phyloP scores from a whole-genome alignment of 441 rosid species.

The Theobroma grandiflorum region DNA sequence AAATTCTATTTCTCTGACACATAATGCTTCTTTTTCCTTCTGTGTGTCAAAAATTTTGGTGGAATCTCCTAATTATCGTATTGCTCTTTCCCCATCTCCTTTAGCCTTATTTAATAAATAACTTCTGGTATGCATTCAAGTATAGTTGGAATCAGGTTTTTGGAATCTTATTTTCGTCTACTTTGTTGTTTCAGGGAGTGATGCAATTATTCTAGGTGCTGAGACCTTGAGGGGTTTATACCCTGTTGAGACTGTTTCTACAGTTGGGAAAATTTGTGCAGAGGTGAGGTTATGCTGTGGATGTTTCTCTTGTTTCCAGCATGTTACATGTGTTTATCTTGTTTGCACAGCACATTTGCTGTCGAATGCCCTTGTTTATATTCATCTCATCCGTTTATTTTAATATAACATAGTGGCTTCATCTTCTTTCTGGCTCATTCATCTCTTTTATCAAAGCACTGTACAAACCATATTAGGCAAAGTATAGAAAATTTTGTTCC shows the following conservation, averaged over 20 bases:
- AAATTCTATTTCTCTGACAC: conserved; percentile 16
- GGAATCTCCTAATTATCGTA: not conserved
- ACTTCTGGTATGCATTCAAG: not conserved
- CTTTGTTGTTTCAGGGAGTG: conserved; percentile 44
- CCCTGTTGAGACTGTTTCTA: conserved; percentile 60
- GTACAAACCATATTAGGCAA: not conserved
- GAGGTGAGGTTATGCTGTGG: conserved; percentile 42
- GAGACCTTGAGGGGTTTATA: conserved; percentile 65
- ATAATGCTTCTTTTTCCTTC: not conserved
- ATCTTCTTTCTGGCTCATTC: too few relatives aligned
- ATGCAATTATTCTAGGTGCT: conserved; percentile 63
- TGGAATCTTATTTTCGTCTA: conserved; percentile 18
- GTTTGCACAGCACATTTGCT: not conserved
- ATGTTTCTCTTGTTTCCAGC: not conserved
- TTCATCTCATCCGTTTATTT: not conserved
- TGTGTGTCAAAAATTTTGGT: not conserved
- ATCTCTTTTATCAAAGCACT: not conserved
- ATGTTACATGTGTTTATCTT: not conserved
- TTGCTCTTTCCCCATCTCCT: conserved; percentile 14
- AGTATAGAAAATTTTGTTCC: not conserved
- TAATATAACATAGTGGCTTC: too few relatives aligned
- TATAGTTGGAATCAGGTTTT: not conserved
- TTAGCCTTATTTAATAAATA: conserved; percentile 2
- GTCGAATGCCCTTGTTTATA: not conserved
- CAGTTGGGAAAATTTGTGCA: conserved; percentile 61